Conservation (phyloP, 228 moss, liverwort and hornwort genomes). For the Sphagnum fallax region DNA sequence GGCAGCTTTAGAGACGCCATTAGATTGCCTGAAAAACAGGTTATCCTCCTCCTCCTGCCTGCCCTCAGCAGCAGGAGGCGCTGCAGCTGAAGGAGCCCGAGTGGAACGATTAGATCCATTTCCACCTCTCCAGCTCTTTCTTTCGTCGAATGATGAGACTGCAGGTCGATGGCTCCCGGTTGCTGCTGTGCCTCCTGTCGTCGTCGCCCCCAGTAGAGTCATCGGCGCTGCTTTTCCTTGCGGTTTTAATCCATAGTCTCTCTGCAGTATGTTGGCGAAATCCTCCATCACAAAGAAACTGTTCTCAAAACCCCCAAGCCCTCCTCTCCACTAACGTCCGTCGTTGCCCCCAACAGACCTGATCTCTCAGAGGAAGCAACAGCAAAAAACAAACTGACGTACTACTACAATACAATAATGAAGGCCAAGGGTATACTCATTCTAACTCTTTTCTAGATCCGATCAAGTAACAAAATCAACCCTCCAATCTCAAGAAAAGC, state of each 20-base stretch:
- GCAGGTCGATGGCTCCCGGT: conserved; percentile 43
- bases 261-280: conserved; percentile 85
- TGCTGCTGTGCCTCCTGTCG: conserved; percentile 10
- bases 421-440: too few species aligned
- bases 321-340: too few species aligned
- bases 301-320: too few species aligned
- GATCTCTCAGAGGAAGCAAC: too few species aligned
- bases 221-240: conserved; percentile 81
- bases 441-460: too few species aligned
- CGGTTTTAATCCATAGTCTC: conserved; percentile 94
- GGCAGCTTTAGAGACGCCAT: conserved; percentile 25
- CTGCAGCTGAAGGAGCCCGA: conserved; percentile 8
- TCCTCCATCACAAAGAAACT: conserved; percentile 56
- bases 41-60: conserved; percentile 22
- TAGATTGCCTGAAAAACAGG: conserved; percentile 17
- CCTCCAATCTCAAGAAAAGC: too few species aligned
- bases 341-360: too few species aligned
- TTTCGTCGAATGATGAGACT: conserved; percentile 32
- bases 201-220: conserved; percentile 10
- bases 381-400: too few species aligned
- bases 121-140: conserved; percentile 33
- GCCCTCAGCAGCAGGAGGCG: conserved; percentile 24
- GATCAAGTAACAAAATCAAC: too few species aligned
- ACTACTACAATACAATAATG: too few species aligned
- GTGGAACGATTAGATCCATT: conserved; percentile 42